A percentile compares a stretch with the other conserved stretches of the same genome.
Conservation (phyloP, 768 basidiomycete genomes). For the Tremella fuciformis region DNA sequence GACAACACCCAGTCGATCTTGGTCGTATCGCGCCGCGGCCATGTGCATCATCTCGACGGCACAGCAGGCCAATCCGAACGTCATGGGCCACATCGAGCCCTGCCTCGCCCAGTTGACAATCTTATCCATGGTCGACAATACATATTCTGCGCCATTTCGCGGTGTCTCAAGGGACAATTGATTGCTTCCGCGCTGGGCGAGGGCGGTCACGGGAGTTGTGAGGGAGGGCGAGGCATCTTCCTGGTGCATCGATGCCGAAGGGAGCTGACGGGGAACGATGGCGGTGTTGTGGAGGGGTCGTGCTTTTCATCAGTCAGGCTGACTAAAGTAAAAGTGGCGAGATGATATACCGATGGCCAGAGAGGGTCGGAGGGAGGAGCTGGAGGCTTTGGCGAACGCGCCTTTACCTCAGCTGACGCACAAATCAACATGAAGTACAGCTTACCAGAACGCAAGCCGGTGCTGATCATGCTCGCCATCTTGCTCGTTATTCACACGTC, state of each 20-base stretch:
- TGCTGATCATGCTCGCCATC: conserved; percentile 27
- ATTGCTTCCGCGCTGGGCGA: conserved; percentile 76
- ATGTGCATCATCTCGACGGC: conserved; percentile 91
- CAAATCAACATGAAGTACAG: neutral
- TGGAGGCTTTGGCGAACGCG: conserved; percentile 7
- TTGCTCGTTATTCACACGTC: conserved; percentile 1
- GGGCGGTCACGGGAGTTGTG: conserved; percentile 55
- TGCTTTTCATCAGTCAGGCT: conserved; percentile 12
- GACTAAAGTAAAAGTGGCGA: neutral
- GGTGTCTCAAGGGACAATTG: conserved; percentile 84
- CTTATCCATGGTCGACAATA: conserved; percentile 92
- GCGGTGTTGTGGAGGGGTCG: conserved; percentile 42
- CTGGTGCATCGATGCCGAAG: conserved; percentile 39
- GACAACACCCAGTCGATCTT: conserved; percentile 92
- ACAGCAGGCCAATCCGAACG: conserved; percentile 93
- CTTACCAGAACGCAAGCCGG: conserved; percentile 30
- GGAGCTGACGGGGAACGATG: conserved; percentile 41
- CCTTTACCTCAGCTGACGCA: neutral
- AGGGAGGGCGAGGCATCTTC: conserved; percentile 46
- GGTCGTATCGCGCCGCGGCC: conserved; percentile 98
- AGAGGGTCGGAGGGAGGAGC: conserved; percentile 18
- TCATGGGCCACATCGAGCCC: conserved; percentile 99
- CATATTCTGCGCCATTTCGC: conserved; percentile 88
- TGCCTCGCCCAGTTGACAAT: conserved; percentile 96
- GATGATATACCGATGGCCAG: conserved; percentile 20